A percentile compares a stretch with the other conserved stretches of the same genome.
phyloP scores from a whole-genome alignment of 495 filamentous ascomycete species.

The Lasiosphaeriaceae sp. region DNA sequence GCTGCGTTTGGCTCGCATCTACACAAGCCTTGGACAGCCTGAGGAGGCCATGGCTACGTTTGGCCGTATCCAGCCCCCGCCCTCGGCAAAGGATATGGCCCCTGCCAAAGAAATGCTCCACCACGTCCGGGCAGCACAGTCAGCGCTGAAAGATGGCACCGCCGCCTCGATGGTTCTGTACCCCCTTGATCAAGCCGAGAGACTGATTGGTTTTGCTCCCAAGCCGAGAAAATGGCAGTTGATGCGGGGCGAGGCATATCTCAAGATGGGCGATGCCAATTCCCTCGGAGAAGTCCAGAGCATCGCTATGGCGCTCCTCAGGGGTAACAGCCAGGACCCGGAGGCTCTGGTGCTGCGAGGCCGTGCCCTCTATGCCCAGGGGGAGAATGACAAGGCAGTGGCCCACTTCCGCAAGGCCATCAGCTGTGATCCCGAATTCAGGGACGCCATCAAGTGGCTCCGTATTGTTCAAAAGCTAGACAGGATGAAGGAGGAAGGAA shows the following conservation, averaged over 20 bases:
- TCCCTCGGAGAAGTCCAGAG: conserved; percentile 87
- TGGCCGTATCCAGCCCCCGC: conserved; percentile 65
- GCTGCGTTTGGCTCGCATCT: conserved; percentile 81
- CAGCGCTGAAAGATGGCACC: conserved; percentile 65
- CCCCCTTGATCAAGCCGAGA: conserved; percentile 85
- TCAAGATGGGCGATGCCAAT: conserved; percentile 89
- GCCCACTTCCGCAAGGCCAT: conserved; percentile 88
- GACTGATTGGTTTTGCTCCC: conserved; percentile 69
- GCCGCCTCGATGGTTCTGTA: conserved; percentile 86
- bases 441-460: conserved; percentile 75
- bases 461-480: conserved; percentile 86
- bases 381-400: conserved; percentile 93
- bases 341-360: conserved; percentile 90
- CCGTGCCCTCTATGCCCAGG: conserved; percentile 79
- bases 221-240: conserved; percentile 90
- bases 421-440: conserved; percentile 88
- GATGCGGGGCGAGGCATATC: conserved; percentile 87
- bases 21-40: conserved; percentile 79
- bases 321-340: conserved; percentile 83
- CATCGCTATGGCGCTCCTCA: conserved; percentile 79
- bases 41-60: conserved; percentile 82
- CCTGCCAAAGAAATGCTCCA: conserved; percentile 77
- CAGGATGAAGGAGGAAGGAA: conserved; percentile 90
- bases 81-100: conserved; percentile 75
- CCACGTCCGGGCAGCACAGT: conserved; percentile 76